These are phyloP conservation scores for Boletellus ananiceps DNA, from an alignment of 768 basidiomycete species.

Conservation along the genomic window DNA sequence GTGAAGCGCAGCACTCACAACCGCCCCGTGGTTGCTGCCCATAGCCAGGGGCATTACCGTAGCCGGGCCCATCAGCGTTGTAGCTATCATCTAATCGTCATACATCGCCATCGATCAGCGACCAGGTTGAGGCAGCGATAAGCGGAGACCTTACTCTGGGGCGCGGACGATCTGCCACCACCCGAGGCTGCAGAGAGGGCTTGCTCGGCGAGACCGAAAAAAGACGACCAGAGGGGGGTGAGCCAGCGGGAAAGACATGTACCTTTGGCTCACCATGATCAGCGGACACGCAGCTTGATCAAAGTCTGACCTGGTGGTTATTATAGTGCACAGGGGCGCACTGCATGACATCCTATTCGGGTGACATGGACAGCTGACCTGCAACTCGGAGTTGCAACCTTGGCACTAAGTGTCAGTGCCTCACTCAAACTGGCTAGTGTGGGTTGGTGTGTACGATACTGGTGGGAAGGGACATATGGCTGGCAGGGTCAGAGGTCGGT, in stretches of 20 bases:
- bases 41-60: slow-evolving; percentile 51
- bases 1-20: slow-evolving; percentile 15
- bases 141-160: slow-evolving; percentile 6
- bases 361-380: slow-evolving; percentile 17
- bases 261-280: slow-evolving; percentile 21
- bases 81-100: slow-evolving; percentile 36
- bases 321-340: slow-evolving; percentile 12
- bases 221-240: slow-evolving; percentile 46
- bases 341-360: slow-evolving; percentile 21
- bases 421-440: neutral
- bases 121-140: slow-evolving; percentile 4
- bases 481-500: neutral
- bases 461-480: too few species aligned
- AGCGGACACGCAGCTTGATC: slow-evolving; percentile 6
- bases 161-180: slow-evolving; percentile 1
- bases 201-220: slow-evolving; percentile 70
- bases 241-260: neutral
- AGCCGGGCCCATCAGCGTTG: slow-evolving; percentile 63
- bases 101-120: slow-evolving; percentile 2
- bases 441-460: too few species aligned
- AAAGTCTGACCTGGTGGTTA: neutral
- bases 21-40: slow-evolving; percentile 22
- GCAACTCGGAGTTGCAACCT: neutral
- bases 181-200: slow-evolving; percentile 47
- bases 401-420: neutral